These are phyloP conservation scores for Ascosphaera pollenicola DNA, from an alignment of 2,329 filamentous ascomycete species.

Conservation along the genomic window DNA sequence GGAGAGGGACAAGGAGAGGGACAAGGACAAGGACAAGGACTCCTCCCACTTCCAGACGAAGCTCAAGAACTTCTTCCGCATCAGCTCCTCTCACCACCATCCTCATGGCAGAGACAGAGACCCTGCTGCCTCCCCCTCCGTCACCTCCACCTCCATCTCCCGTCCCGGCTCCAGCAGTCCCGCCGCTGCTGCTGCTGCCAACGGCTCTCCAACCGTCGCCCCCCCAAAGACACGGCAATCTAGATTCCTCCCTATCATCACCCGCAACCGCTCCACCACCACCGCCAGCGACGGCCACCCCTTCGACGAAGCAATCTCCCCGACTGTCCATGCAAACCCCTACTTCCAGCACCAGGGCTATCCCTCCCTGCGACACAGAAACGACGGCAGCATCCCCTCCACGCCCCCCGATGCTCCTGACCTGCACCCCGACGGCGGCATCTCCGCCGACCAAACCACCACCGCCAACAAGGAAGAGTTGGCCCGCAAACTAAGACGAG, in stretches of 20 bases:
- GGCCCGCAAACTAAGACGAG: constrained; percentile 74
- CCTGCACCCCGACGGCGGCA: constrained; percentile 48
- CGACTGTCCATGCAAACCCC: constrained; percentile 83
- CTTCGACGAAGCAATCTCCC: constrained; percentile 71
- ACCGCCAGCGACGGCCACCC: constrained; percentile 83
- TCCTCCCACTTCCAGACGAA: constrained; percentile 36
- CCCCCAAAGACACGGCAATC: constrained; percentile 35
- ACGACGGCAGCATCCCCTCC: constrained; percentile 77
- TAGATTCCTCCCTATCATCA: constrained; percentile 70
- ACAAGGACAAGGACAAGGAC: constrained; percentile 25
- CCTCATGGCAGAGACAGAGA: constrained; percentile 11
- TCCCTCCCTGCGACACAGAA: constrained; percentile 80
- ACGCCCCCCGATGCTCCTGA: constrained; percentile 80
- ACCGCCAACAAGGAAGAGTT: constrained; percentile 79
- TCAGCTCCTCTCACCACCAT: constrained; percentile 23
- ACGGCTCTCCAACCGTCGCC: no score
- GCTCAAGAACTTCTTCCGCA: constrained; percentile 49
- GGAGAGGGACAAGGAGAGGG: constrained; percentile 15
- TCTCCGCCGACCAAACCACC: constrained; percentile 43
- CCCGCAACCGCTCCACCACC: constrained; percentile 70
- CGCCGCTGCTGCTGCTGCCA: no score
- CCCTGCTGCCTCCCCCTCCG: no score
- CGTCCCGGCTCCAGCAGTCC: no score
- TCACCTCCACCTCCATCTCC: no score
- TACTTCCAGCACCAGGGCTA: constrained; percentile 96